These are phyloP conservation scores for Syncephalastrum contaminatum DNA, from an alignment of 371 early-diverging fungal species.

Conservation along the genomic window DNA sequence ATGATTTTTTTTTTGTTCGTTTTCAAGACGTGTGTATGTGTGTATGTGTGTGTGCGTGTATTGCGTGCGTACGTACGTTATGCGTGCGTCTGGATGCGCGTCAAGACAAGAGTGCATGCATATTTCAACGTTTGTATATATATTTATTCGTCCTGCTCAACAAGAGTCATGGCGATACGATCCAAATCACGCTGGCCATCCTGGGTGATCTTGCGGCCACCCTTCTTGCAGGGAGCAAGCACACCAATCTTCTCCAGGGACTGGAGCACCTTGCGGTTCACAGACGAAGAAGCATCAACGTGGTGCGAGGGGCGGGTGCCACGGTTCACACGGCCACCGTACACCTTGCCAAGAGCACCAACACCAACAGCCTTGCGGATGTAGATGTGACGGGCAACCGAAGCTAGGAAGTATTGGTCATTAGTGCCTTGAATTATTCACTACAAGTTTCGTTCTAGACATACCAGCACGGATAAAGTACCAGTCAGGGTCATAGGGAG, in stretches of 20 bases:
- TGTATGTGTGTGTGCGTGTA: no score
- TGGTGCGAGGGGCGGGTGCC: constrained; percentile 94
- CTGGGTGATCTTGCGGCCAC: constrained; percentile 77
- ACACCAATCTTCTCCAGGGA: constrained; percentile 97
- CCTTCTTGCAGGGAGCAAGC: constrained; percentile 87
- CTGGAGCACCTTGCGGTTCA: constrained; percentile 95
- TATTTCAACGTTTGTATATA: no score
- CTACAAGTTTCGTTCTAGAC: constrained; percentile 3
- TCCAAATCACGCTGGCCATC: constrained; percentile 82
- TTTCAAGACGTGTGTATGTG: no score
- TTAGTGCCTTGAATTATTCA: no score
- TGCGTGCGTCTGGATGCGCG: no score
- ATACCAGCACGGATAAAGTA: constrained; percentile 95
- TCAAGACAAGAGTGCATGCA: no score
- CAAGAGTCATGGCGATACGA: constrained; percentile 62
- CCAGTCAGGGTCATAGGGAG: constrained; percentile 98
- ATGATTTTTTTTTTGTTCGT: no score
- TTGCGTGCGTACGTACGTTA: no score
- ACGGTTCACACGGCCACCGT: constrained; percentile 92
- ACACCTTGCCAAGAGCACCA: constrained; percentile 91
- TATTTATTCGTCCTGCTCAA: constrained; percentile 18
- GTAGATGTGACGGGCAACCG: constrained; percentile 98
- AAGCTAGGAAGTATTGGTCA: no score
- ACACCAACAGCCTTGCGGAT: constrained; percentile 93
- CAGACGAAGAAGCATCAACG: constrained; percentile 85